Percentiles rank a stretch among this genome's conserved stretches.
Evolutionary conservation across 179 eudicot species (phyloP).

Genomic region (Amaranthus tricolor): DNA sequence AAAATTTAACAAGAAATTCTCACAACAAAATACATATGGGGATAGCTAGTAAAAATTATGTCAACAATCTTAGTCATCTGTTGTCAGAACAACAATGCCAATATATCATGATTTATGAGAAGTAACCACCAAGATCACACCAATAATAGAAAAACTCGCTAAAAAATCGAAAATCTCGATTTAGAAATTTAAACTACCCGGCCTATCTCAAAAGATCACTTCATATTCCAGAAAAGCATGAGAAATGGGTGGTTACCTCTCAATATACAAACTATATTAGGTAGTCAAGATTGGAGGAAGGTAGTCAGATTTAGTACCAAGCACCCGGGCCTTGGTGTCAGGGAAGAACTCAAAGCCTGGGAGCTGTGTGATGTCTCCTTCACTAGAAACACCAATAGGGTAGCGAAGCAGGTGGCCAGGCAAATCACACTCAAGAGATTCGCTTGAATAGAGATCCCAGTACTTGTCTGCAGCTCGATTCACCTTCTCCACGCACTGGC

Average conservation of each 20-base stretch:
- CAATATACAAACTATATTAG: conserved; percentile 18
- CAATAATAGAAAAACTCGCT: no score
- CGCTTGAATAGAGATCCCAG: conserved; percentile 56
- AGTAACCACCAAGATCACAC: conserved; percentile 17
- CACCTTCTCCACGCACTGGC: conserved; percentile 46
- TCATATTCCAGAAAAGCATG: conserved; percentile 3
- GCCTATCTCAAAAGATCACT: conserved; percentile 1
- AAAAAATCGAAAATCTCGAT: neutral
- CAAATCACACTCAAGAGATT: conserved; percentile 41
- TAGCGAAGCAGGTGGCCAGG: conserved; percentile 60
- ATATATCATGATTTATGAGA: neutral
- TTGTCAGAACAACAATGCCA: neutral
- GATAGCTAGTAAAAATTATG: neutral
- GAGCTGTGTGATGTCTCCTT: conserved; percentile 42
- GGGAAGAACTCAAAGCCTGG: conserved; percentile 55
- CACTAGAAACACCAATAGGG: conserved; percentile 45
- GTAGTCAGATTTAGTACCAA: conserved; percentile 43
- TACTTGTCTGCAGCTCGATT: conserved; percentile 45
- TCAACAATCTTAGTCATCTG: neutral
- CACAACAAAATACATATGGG: neutral
- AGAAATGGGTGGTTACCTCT: conserved; percentile 9
- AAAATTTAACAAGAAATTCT: conserved; percentile 3
- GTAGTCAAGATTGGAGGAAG: conserved; percentile 66
- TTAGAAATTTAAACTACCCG: conserved; percentile 1
- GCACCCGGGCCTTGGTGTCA: conserved; percentile 54